A percentile compares a stretch with the other conserved stretches of the same genome.
phyloP scores from a whole-genome alignment of 306 rosid genomes.

The Medicago ruthenica region DNA sequence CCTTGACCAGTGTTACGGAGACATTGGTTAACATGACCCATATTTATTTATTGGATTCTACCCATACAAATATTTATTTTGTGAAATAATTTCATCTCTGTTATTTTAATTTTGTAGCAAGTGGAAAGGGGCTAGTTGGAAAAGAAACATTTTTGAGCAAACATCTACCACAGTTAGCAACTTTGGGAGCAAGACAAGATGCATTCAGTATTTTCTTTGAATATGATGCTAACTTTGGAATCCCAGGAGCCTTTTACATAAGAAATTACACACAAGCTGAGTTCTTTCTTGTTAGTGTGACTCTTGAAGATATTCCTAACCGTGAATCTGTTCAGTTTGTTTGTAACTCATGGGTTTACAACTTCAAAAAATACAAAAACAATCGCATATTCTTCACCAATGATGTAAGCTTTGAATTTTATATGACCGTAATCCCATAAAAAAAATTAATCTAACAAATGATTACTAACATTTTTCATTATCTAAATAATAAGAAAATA shows the following conservation, averaged over 20 bases:
- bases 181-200: constrained; percentile 54
- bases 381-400: constrained; percentile 71
- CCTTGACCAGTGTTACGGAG: too few relatives aligned
- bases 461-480: too few relatives aligned
- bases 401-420: constrained; percentile 47
- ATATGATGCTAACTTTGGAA: constrained; percentile 57
- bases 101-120: constrained; percentile 37
- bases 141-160: constrained; percentile 46
- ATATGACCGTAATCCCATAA: too few relatives aligned
- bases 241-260: constrained; percentile 67
- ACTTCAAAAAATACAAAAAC: constrained; percentile 43
- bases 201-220: constrained; percentile 60
- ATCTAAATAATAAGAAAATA: constrained; percentile 7
- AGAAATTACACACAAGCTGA: constrained; percentile 38
- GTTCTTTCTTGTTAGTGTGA: constrained; percentile 66
- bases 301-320: constrained; percentile 63
- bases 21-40: too few relatives aligned
- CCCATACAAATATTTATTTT: not conserved
- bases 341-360: constrained; percentile 84
- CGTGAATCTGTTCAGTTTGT: constrained; percentile 56
- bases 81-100: not conserved
- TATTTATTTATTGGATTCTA: too few relatives aligned
- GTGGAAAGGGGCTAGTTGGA: constrained; percentile 63
- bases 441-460: too few relatives aligned
- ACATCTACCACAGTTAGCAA: constrained; percentile 52